phyloP scores from a whole-genome alignment of 495 filamentous ascomycete genomes.

The Talaromyces adpressus region DNA sequence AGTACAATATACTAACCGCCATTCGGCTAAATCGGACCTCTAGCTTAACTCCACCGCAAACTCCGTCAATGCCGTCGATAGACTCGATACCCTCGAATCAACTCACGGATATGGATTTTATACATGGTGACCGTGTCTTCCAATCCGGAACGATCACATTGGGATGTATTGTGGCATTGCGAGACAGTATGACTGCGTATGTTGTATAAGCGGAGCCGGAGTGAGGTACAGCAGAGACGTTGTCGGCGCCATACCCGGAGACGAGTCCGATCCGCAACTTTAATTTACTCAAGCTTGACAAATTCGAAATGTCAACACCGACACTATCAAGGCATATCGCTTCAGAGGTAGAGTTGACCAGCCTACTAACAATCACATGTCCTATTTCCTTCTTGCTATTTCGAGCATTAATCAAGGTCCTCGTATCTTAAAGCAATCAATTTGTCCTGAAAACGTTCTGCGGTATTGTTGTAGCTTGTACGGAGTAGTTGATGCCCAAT shows the following conservation, averaged over 20 bases:
- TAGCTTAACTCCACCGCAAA: conserved; percentile 5
- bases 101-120: no score
- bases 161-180: no score
- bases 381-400: no score
- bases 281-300: neutral
- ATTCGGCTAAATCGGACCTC: neutral
- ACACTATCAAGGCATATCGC: no score
- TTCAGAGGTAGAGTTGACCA: neutral
- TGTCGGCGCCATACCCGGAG: neutral
- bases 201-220: neutral
- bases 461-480: neutral
- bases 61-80: neutral
- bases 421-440: no score
- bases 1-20: neutral
- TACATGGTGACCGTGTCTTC: no score
- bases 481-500: neutral
- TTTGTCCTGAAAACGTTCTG: no score
- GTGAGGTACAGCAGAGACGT: neutral
- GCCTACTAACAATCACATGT: neutral
- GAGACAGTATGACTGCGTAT: neutral
- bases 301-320: no score
- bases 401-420: no score
- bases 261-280: neutral
- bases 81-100: no score
- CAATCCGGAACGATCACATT: neutral